phyloP scores from a whole-genome alignment of 148 eudicot species.

The Spergularia bocconei region DNA sequence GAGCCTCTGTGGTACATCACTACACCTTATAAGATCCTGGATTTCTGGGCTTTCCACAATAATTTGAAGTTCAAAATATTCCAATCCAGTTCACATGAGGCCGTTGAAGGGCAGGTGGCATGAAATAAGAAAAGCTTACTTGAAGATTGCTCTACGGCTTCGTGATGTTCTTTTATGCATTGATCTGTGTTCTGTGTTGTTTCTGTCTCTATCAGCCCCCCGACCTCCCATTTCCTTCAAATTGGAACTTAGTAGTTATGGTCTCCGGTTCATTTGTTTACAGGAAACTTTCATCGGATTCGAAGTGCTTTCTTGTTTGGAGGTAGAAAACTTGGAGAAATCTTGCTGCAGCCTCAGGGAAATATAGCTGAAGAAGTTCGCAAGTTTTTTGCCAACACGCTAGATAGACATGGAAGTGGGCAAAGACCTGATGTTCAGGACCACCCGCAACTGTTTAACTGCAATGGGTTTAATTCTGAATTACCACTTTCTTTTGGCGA shows the following conservation, averaged over 20 bases:
- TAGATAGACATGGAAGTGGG: slow-evolving; percentile 75
- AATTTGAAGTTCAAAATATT: background rate
- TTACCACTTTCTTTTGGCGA: slow-evolving; percentile 24
- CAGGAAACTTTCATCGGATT: slow-evolving; percentile 84
- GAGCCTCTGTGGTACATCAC: no score
- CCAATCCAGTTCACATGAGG: background rate
- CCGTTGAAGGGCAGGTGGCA: background rate
- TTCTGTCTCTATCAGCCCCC: background rate
- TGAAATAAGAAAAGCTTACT: background rate
- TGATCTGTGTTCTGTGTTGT: background rate
- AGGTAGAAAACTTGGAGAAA: slow-evolving; percentile 74
- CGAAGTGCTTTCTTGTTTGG: slow-evolving; percentile 87
- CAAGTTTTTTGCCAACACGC: slow-evolving; percentile 69
- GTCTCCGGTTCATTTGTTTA: slow-evolving; percentile 5
- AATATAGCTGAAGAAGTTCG: slow-evolving; percentile 56
- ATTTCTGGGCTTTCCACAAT: no score
- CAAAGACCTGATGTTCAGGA: slow-evolving; percentile 75
- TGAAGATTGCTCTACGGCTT: background rate
- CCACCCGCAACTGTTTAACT: slow-evolving; percentile 22
- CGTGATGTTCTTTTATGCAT: no score
- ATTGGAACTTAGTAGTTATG: background rate
- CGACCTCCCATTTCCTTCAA: background rate
- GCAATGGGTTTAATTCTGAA: slow-evolving; percentile 29
- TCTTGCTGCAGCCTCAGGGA: slow-evolving; percentile 55
- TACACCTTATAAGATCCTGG: no score